These are phyloP conservation scores for Coemansia sp. DNA, from an alignment of 192 early-diverging fungal genomes.

Conservation along the genomic window DNA sequence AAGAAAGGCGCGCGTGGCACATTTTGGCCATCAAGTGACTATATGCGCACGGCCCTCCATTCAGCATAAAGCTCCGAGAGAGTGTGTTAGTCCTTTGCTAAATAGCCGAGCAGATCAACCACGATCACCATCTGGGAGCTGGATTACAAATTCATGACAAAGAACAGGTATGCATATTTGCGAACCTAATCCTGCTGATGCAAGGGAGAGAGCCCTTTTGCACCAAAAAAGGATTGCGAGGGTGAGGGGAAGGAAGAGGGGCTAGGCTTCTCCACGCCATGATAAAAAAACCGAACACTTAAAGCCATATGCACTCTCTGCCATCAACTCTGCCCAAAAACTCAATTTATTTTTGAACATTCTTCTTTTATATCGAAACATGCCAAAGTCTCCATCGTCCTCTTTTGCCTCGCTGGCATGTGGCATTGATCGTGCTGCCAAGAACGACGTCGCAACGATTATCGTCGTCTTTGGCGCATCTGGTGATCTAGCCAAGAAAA, in stretches of 20 bases:
- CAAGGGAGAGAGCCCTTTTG: background rate
- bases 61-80: background rate
- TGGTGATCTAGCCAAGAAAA: constrained; percentile 96
- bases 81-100: background rate
- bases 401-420: constrained; percentile 27
- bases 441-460: constrained; percentile 37
- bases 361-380: background rate
- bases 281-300: background rate
- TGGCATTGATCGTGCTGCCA: constrained; percentile 42
- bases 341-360: background rate
- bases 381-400: constrained; percentile 12
- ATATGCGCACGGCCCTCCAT: background rate
- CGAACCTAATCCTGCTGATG: constrained; percentile 6
- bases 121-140: background rate
- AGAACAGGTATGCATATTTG: background rate
- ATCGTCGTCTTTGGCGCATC: constrained; percentile 81
- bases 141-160: background rate
- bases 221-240: background rate
- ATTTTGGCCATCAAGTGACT: background rate
- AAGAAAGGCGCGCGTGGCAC: background rate
- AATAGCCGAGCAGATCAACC: background rate
- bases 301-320: background rate
- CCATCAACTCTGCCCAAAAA: background rate
- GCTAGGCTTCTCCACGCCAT: background rate
- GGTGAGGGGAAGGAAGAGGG: background rate